Evolutionary conservation across 805 yeast genomes (phyloP).

Genomic region (Hanseniaspora valbyensis): DNA sequence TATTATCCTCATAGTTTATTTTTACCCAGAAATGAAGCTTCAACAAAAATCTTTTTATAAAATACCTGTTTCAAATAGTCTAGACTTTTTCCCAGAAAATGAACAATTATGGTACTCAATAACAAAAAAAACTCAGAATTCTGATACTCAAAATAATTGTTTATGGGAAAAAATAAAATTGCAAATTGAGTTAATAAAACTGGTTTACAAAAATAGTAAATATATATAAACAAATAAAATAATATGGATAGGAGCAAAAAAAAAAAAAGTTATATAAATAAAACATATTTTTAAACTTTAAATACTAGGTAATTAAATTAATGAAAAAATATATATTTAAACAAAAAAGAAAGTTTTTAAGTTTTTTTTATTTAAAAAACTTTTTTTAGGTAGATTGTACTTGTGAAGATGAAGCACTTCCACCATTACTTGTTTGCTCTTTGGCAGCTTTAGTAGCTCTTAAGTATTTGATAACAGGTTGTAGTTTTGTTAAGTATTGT

Average conservation of each 20-base stretch:
- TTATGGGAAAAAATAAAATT: background rate
- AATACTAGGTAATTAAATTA: too few species aligned
- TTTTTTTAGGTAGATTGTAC: background rate
- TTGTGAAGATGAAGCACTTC: background rate
- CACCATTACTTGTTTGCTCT: background rate
- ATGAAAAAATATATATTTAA: too few species aligned
- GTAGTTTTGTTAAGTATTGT: constrained; percentile 10
- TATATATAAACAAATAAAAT: too few species aligned
- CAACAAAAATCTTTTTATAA: background rate
- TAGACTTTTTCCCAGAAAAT: background rate
- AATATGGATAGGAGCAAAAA: too few species aligned
- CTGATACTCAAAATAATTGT: background rate
- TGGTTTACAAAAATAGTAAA: background rate
- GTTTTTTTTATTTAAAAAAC: too few species aligned
- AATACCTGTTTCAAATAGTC: background rate
- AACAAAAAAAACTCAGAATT: background rate
- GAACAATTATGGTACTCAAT: background rate
- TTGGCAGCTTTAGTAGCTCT: background rate
- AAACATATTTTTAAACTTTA: too few species aligned
- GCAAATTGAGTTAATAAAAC: background rate
- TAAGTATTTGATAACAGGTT: constrained; percentile 7
- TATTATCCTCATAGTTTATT: background rate
- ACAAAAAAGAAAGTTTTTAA: too few species aligned
- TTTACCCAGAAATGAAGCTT: background rate
- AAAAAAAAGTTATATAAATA: too few species aligned